These are phyloP conservation scores for Phytophthora macrochlamydospora DNA, from an alignment of 352 stramenopile genomes.

Conservation along the genomic window DNA sequence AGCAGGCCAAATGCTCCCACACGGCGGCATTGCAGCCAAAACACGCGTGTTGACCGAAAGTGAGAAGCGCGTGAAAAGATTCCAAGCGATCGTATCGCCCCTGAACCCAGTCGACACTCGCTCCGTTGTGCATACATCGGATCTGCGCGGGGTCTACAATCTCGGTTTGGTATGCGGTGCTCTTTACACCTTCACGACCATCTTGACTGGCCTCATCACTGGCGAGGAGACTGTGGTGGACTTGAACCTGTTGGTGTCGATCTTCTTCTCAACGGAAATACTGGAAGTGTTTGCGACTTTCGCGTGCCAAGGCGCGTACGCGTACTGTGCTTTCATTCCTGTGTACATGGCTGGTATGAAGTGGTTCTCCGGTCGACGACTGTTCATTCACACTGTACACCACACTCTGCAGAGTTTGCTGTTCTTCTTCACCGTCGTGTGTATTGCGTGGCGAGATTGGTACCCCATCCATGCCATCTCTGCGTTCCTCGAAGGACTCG, in stretches of 20 bases:
- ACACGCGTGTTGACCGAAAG: conserved; percentile 9
- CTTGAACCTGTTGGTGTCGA: conserved; percentile 55
- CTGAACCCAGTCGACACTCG: conserved; percentile 69
- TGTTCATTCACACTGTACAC: conserved; percentile 73
- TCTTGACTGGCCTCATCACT: conserved; percentile 56
- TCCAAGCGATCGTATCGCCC: conserved; percentile 62
- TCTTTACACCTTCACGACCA: conserved; percentile 69
- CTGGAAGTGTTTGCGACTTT: conserved; percentile 76
- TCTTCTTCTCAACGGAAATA: conserved; percentile 78
- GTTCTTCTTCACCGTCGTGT: conserved; percentile 70
- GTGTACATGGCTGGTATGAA: conserved; percentile 64
- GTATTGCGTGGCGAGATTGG: conserved; percentile 77
- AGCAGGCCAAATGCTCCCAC: not conserved
- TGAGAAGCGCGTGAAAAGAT: conserved; percentile 58
- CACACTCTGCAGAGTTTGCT: conserved; percentile 74
- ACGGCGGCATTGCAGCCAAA: not conserved
- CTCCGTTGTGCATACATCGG: conserved; percentile 72
- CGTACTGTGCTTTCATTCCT: conserved; percentile 74
- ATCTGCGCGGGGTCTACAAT: conserved; percentile 83
- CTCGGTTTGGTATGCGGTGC: conserved; percentile 63
- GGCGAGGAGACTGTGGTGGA: conserved; percentile 53
- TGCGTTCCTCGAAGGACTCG: conserved; percentile 77
- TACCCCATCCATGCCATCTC: conserved; percentile 75
- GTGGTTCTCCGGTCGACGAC: conserved; percentile 32
- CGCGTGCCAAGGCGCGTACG: conserved; percentile 64